Base-by-base conservation (phyloP, 345 rosid genomes). In the Zanthoxylum bungeanum region DNA sequence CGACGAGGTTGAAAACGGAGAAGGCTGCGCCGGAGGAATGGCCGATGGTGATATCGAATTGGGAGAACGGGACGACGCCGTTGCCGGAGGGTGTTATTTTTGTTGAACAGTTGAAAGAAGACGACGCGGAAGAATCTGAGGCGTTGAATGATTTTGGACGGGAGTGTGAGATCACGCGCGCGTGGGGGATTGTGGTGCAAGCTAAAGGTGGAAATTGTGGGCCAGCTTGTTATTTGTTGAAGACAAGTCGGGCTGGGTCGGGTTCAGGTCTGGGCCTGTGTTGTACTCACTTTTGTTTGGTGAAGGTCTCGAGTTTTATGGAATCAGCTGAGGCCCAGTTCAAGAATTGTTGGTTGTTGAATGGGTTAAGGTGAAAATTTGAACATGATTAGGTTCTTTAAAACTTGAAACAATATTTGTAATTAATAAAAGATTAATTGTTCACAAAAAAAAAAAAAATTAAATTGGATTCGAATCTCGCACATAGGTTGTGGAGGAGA, bases 171-270 rank as follows among this genome's bases (percentile, higher is more conserved):
- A 7, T 33, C 28, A 77, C 84, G 21, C 82, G 83, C 76, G 88
- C 83, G 31, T 90, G 98, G 92, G 98, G 98, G 62, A 61, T 93
- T 27, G 87, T 93, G 84, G 97, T 90, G 70, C 98, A 93, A 50
- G 88, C 93, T 5, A 84, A 44, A 77, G 91, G 87, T 27, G 74
- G 64, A 9, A 83, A 77, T 31, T 70, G 81, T 55, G 79, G 84
- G 9, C 92, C 91, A 9, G 82, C 82, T 11, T 91, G 93, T 68
- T 93, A 91, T 31, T 65, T 90, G 83, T 62, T 93, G 80, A 87
- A 89, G 78, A 87, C 93, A 27, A 87, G 89, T 27, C 70, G 89
- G 42, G 85, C 66, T 39, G 71, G 66, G 7, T 6, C 66, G 4
- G 78, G 75, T 81, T 71, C 34, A 81, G 79, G 72, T 73, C 84